Conservation (phyloP, 2,329 filamentous ascomycete species). For the Epichloe glyceriae region DNA sequence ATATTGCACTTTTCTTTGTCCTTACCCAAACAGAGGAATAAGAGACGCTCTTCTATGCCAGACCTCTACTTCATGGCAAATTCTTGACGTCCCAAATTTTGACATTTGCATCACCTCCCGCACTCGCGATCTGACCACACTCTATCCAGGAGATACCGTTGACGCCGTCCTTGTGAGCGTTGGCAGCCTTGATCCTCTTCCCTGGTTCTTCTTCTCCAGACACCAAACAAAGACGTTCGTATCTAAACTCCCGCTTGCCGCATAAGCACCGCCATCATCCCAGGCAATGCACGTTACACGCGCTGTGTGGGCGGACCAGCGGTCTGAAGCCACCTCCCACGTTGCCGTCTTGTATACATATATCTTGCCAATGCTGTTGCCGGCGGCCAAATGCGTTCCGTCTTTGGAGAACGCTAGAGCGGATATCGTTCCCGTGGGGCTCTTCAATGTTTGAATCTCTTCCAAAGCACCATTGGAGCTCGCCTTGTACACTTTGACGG, state of each 20-base stretch:
- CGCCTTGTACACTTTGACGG: slow-evolving; percentile 57
- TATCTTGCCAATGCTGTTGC: slow-evolving; percentile 77
- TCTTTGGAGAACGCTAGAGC: slow-evolving; percentile 71
- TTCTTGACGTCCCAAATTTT: slow-evolving; percentile 61
- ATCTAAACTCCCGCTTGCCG: slow-evolving; percentile 75
- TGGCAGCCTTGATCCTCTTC: slow-evolving; percentile 67
- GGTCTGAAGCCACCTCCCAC: slow-evolving; percentile 65
- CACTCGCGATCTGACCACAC: slow-evolving; percentile 58
- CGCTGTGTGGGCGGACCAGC: slow-evolving; percentile 49
- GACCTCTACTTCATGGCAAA: slow-evolving; percentile 15
- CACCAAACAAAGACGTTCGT: slow-evolving; percentile 93
- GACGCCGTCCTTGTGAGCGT: slow-evolving; percentile 94
- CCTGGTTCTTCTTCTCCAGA: slow-evolving; percentile 65
- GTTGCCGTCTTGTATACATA: slow-evolving; percentile 53
- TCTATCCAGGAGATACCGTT: slow-evolving; percentile 74
- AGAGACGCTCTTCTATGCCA: neutral
- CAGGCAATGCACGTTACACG: slow-evolving; percentile 52
- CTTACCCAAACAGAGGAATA: neutral
- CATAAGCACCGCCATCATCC: slow-evolving; percentile 64
- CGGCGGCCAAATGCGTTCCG: slow-evolving; percentile 67
- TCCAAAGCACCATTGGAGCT: slow-evolving; percentile 42
- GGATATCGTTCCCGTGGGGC: slow-evolving; percentile 60
- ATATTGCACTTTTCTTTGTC: neutral
- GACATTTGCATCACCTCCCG: slow-evolving; percentile 76
- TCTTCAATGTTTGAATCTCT: slow-evolving; percentile 45